phyloP scores from a whole-genome alignment of 2,329 filamentous ascomycete genomes.

The Dactylellina cionopaga region DNA sequence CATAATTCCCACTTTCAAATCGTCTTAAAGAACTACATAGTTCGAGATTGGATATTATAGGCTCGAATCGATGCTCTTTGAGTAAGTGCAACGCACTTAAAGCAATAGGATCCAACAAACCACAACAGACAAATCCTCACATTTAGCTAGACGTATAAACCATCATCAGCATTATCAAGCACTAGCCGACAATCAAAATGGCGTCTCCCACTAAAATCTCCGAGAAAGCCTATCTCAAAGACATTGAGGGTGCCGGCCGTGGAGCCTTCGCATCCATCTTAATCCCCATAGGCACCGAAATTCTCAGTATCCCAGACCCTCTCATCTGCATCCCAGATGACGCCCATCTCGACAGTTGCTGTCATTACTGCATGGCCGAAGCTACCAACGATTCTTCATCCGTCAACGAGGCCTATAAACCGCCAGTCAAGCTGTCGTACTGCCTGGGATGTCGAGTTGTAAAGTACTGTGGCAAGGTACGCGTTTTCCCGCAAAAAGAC shows the following conservation, averaged over 20 bases:
- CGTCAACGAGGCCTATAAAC: conserved; percentile 48
- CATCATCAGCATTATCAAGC: background rate
- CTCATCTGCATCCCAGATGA: conserved; percentile 68
- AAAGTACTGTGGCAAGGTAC: conserved; percentile 70
- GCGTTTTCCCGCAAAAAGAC: conserved; percentile 50
- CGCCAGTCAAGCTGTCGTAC: conserved; percentile 62
- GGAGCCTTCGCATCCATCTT: conserved; percentile 67
- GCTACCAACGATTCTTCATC: conserved; percentile 24
- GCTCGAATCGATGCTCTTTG: too few relatives aligned
- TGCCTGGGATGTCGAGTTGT: conserved; percentile 70
- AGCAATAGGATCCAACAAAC: conserved; percentile 2
- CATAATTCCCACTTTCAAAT: too few relatives aligned
- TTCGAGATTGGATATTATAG: too few relatives aligned
- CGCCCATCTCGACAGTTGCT: conserved; percentile 66
- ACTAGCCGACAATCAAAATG: conserved; percentile 18
- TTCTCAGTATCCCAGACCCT: conserved; percentile 66
- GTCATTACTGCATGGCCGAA: conserved; percentile 68
- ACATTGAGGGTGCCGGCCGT: conserved; percentile 61
- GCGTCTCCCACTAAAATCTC: conserved; percentile 25
- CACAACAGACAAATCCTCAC: background rate
- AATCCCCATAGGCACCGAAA: conserved; percentile 64
- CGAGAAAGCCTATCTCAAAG: conserved; percentile 34
- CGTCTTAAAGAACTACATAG: too few relatives aligned
- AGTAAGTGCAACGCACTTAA: background rate
- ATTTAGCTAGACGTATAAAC: too few relatives aligned